Conservation (phyloP, 768 basidiomycete genomes). For the Tricholoma sp. region DNA sequence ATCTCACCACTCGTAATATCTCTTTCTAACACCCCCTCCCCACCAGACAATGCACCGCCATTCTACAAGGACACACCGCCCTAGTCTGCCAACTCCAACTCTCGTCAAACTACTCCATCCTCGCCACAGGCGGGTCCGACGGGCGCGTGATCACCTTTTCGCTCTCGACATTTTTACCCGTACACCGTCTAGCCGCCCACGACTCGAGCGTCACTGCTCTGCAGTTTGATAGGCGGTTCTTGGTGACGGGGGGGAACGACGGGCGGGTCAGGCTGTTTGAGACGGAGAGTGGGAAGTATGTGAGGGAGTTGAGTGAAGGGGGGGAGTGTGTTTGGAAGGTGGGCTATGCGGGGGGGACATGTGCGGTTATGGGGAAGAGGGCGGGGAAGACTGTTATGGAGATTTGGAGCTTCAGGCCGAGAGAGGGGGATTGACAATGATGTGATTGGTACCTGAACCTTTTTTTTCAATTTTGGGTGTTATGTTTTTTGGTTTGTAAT, state of each 20-base stretch:
- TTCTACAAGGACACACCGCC: conserved; percentile 87
- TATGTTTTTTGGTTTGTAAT: too few species aligned
- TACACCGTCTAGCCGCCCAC: conserved; percentile 80
- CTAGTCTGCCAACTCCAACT: conserved; percentile 91
- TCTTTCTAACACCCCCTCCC: conserved; percentile 4
- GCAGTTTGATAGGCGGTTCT: conserved; percentile 78
- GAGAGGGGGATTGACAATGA: conserved; percentile 12
- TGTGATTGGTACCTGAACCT: too few species aligned
- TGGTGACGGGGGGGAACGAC: conserved; percentile 83
- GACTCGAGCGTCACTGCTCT: conserved; percentile 83
- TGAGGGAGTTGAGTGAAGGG: conserved; percentile 72
- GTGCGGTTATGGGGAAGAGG: conserved; percentile 77
- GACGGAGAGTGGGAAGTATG: conserved; percentile 54
- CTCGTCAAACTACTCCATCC: conserved; percentile 42
- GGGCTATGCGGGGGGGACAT: conserved; percentile 62
- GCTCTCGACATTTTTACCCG: conserved; percentile 27
- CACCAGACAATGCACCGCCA: conserved; percentile 68
- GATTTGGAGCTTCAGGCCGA: conserved; percentile 72
- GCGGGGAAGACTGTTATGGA: conserved; percentile 83
- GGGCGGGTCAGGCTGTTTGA: conserved; percentile 76
- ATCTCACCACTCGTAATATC: background rate
- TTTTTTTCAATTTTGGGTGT: too few species aligned
- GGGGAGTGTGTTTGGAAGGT: conserved; percentile 90
- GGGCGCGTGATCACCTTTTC: conserved; percentile 58
- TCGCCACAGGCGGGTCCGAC: conserved; percentile 85